Conservation (phyloP, 176 grass and related monocot species). For the Avena sativa region DNA sequence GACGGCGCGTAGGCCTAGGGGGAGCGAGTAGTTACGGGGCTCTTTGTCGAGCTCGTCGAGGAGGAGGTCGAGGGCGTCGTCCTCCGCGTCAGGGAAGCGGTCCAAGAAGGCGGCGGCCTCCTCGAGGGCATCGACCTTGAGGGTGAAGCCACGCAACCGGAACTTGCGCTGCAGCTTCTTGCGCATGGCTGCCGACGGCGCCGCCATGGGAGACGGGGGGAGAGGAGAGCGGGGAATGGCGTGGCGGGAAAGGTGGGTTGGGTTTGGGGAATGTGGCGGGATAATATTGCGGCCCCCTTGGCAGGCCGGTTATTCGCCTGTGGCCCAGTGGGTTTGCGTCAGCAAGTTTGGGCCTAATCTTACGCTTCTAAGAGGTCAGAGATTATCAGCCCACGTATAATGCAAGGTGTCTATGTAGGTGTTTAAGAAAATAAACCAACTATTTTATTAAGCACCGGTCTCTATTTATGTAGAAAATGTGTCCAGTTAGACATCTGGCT, state of each 20-base stretch:
- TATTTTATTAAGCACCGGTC: too few relatives aligned
- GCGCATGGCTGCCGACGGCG: constrained; percentile 54
- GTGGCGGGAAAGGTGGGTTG: constrained; percentile 41
- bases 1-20: background rate
- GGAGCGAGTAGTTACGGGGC: constrained; percentile 54
- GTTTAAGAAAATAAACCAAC: too few relatives aligned
- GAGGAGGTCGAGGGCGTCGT: constrained; percentile 80
- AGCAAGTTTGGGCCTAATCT: background rate
- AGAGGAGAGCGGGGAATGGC: constrained; percentile 1
- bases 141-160: constrained; percentile 78
- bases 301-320: background rate
- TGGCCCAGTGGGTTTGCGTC: background rate
- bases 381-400: too few relatives aligned
- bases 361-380: too few relatives aligned
- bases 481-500: too few relatives aligned
- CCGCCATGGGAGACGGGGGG: constrained; percentile 41
- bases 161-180: constrained; percentile 90
- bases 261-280: constrained; percentile 44
- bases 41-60: constrained; percentile 82
- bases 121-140: constrained; percentile 89
- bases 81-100: constrained; percentile 76
- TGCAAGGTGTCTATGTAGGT: too few relatives aligned
- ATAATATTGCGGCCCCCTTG: background rate
- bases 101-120: constrained; percentile 69
- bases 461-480: too few relatives aligned